These are phyloP conservation scores for Cladosporium sp. DNA, from an alignment of 2,329 filamentous ascomycete species.

Conservation along the genomic window DNA sequence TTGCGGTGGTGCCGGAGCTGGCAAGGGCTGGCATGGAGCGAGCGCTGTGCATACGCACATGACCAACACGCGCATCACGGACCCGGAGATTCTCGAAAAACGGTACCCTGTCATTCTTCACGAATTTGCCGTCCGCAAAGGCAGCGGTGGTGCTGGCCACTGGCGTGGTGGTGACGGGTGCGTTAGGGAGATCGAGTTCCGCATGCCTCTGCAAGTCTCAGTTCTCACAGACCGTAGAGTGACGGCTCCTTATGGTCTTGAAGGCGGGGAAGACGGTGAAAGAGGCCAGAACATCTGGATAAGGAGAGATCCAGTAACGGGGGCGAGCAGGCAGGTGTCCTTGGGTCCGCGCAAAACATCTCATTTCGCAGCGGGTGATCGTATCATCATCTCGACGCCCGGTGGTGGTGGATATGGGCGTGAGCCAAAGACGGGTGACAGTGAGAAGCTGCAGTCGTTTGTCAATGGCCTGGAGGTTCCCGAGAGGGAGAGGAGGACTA, in stretches of 20 bases:
- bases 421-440: conserved; percentile 53
- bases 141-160: conserved; percentile 28
- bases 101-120: conserved; percentile 33
- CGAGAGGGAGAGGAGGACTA: neutral
- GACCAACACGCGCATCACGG: conserved; percentile 37
- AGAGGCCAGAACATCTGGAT: conserved; percentile 29
- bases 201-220: conserved; percentile 25
- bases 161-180: conserved; percentile 32
- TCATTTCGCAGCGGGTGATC: conserved; percentile 19
- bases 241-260: conserved; percentile 30
- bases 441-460: conserved; percentile 24
- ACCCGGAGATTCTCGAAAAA: conserved; percentile 33
- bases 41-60: conserved; percentile 33
- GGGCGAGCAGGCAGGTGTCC: conserved; percentile 39
- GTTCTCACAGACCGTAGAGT: conserved; percentile 33
- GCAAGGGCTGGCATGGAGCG: conserved; percentile 30
- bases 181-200: conserved; percentile 30
- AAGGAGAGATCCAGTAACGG: conserved; percentile 52
- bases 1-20: conserved; percentile 33
- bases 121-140: conserved; percentile 29
- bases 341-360: conserved; percentile 22
- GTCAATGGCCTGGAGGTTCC: conserved; percentile 1
- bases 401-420: conserved; percentile 75
- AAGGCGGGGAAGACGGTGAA: conserved; percentile 30
- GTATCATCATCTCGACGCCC: conserved; percentile 55